Evolutionary conservation across 805 yeast genomes (phyloP), one percentile per base, ranked within the genome.

Genomic region (Kregervanrija delftensis): DNA sequence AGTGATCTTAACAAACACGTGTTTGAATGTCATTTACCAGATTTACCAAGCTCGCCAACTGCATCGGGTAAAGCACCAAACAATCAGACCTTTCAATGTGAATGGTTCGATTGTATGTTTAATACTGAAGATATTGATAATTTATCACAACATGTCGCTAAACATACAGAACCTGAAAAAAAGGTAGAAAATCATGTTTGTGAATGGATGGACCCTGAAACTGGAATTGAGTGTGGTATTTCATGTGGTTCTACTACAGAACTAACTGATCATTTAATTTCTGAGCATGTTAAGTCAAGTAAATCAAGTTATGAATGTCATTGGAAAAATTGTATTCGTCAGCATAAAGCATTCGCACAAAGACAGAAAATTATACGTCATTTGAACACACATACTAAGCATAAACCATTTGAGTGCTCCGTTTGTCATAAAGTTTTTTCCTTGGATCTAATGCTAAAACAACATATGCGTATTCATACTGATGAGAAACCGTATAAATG

Each of bases 401-500:
- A 83, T 60, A 81, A 83, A 59, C 97, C 97, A 0, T 84, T 74
- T 60, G 69, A 71, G 47, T 93, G 99, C 64, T 56, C 66, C 0
- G 59, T 73, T 0, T 93, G 99, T 61, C 73, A 77, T 2, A 79
- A 81, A 45, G 60, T 70, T 11, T 89, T 91, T 63, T 86, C 95
- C 5, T 86, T 85, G 37, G 86, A 84, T 41, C 68, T 83, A 31
- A 83, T 84, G 73, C 69, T 93, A 37, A 73, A 74, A 37, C 96
- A 88, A 63, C 99, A 93, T 63, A 63, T 74, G 68, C 69, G 96
- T 42, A 80, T 77, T 3, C 98, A 91, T 61, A 79, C 91, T 1
- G 96, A 96, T 2, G 97, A 89, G 55, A 85, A 81, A 57, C 98
- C 98, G 1, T 89, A 73, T 60, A 63, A 62, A 43, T 91, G 99